These are phyloP conservation scores for Imleria badia DNA, from an alignment of 768 basidiomycete genomes.

Conservation along the genomic window DNA sequence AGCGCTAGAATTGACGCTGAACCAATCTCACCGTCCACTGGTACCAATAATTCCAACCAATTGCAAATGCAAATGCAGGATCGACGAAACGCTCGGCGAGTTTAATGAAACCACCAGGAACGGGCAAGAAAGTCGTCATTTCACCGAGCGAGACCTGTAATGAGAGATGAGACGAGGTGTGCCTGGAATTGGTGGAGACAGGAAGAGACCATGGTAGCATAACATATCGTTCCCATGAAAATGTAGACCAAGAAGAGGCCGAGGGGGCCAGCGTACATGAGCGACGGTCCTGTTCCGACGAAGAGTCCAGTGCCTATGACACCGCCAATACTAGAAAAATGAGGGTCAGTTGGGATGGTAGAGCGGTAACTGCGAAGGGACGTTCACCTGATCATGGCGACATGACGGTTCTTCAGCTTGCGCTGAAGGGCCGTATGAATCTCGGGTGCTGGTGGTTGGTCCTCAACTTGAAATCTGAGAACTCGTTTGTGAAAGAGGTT, in stretches of 20 bases:
- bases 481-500: no score
- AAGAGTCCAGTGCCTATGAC: conserved; percentile 5
- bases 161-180: neutral
- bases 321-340: neutral
- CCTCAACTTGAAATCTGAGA: no score
- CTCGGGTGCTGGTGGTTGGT: no score
- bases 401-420: neutral
- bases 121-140: neutral
- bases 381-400: neutral
- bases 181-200: neutral
- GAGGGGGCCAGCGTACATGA: neutral
- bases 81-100: conserved; percentile 4
- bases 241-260: neutral
- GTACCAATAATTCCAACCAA: conserved; percentile 5
- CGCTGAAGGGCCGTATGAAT: neutral
- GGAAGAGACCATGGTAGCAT: neutral
- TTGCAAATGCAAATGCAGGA: conserved; percentile 3
- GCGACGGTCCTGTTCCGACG: neutral
- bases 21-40: neutral
- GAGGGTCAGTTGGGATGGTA: neutral
- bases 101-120: conserved; percentile 5
- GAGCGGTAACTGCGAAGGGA: no score
- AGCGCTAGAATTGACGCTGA: neutral
- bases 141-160: conserved; percentile 3
- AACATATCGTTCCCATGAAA: neutral